A percentile compares a stretch with the other conserved stretches of the same genome.
Conservation (phyloP, 805 yeast species). For the Candida peoriensis region DNA sequence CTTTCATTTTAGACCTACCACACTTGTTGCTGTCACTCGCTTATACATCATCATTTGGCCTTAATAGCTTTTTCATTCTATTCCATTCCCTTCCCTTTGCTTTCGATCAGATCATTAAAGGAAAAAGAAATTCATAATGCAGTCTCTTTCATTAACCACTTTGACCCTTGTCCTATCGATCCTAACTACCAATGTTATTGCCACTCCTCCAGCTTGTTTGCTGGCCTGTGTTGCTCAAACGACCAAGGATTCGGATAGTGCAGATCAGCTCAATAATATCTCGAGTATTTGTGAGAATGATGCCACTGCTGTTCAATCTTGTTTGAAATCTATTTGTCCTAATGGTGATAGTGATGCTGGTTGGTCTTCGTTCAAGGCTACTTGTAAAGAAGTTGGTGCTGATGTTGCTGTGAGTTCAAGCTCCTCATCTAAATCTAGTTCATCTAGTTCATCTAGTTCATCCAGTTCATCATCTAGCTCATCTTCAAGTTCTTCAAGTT, state of each 20-base stretch:
- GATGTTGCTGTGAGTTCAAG: slow-evolving; percentile 23
- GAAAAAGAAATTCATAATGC: too few relatives aligned
- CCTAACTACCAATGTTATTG: too few relatives aligned
- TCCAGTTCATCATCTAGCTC: slow-evolving; percentile 10
- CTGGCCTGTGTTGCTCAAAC: slow-evolving; percentile 83
- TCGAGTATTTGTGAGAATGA: slow-evolving; percentile 64
- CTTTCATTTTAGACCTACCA: too few relatives aligned
- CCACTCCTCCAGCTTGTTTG: slow-evolving; percentile 88
- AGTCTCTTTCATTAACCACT: too few relatives aligned
- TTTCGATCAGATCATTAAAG: too few relatives aligned
- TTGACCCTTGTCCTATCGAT: too few relatives aligned
- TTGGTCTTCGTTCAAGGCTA: slow-evolving; percentile 45
- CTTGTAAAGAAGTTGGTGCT: slow-evolving; percentile 47
- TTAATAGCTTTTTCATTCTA: too few relatives aligned
- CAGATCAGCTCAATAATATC: slow-evolving; percentile 58
- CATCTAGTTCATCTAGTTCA: slow-evolving; percentile 8
- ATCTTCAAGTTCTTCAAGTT: slow-evolving; percentile 6
- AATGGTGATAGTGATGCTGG: slow-evolving; percentile 55
- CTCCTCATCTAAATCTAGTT: slow-evolving; percentile 9
- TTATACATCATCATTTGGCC: too few relatives aligned
- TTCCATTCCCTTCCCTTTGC: too few relatives aligned
- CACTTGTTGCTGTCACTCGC: too few relatives aligned
- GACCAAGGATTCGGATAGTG: slow-evolving; percentile 43
- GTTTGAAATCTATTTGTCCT: slow-evolving; percentile 71
- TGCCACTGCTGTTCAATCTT: slow-evolving; percentile 45